These are phyloP conservation scores for Colletotrichum tofieldiae DNA, from an alignment of 2,329 filamentous ascomycete genomes.

Conservation along the genomic window DNA sequence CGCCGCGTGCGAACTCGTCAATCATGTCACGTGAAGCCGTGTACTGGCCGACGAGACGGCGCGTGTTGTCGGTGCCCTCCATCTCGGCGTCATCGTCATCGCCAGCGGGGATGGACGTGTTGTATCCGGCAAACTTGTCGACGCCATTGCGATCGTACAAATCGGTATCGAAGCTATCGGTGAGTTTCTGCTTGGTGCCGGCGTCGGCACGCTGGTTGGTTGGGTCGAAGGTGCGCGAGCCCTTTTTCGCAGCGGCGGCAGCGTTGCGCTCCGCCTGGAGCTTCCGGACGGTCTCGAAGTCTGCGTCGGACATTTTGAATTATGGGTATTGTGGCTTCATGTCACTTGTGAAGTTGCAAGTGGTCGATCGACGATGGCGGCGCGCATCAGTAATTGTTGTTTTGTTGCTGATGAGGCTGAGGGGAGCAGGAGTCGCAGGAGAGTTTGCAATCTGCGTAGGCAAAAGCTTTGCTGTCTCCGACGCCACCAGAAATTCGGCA, in stretches of 20 bases:
- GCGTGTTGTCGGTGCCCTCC: constrained; percentile 80
- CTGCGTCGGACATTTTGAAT: constrained; percentile 79
- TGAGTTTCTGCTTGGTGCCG: constrained; percentile 92
- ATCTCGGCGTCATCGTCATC: constrained; percentile 86
- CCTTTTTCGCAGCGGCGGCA: constrained; percentile 83
- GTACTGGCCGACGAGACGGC: constrained; percentile 92
- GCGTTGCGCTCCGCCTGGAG: constrained; percentile 95
- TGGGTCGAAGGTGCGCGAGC: constrained; percentile 84
- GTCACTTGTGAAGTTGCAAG: constrained; percentile 43
- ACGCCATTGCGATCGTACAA: constrained; percentile 85
- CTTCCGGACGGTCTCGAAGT: constrained; percentile 89
- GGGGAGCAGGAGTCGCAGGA: constrained; percentile 35
- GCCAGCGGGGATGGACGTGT: constrained; percentile 86
- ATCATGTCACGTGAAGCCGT: constrained; percentile 94
- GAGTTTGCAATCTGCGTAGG: constrained; percentile 45
- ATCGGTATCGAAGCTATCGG: constrained; percentile 88
- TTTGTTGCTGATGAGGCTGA: constrained; percentile 47
- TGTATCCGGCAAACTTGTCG: constrained; percentile 91
- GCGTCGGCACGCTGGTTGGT: constrained; percentile 86
- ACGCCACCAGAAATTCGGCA: constrained; percentile 52
- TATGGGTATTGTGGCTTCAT: constrained; percentile 56
- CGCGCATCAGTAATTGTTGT: constrained; percentile 47
- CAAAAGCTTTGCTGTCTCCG: constrained; percentile 49
- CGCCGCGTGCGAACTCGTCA: constrained; percentile 90
- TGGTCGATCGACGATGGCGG: constrained; percentile 41